A percentile compares a stretch with the other conserved stretches of the same genome.
Evolutionary conservation across 169 alveolate species (phyloP).

Genomic region (Plasmodium yoelii): DNA sequence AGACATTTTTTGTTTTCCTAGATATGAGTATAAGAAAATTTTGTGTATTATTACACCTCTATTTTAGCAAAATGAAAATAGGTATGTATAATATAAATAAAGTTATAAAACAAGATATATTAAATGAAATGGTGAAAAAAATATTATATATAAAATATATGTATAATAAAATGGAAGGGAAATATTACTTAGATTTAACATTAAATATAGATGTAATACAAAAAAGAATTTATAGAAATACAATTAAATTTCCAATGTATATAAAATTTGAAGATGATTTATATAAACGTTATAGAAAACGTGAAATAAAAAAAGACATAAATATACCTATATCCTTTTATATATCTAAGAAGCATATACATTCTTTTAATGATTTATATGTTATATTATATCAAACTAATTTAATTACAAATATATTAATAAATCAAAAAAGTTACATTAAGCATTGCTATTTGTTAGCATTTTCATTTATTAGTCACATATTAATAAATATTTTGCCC

Average conservation of each 20-base stretch:
- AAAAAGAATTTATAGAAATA: constrained; percentile 30
- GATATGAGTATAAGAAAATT: constrained; percentile 73
- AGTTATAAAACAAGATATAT: constrained; percentile 38
- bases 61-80: constrained; percentile 59
- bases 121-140: constrained; percentile 65
- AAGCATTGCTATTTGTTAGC: constrained; percentile 68
- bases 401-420: constrained; percentile 62
- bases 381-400: constrained; percentile 64
- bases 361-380: constrained; percentile 36
- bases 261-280: constrained; percentile 48
- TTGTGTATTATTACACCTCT: constrained; percentile 55
- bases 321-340: constrained; percentile 70
- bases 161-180: constrained; percentile 59
- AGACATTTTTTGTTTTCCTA: constrained; percentile 48
- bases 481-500: constrained; percentile 57
- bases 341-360: constrained; percentile 37
- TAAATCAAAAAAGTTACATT: constrained; percentile 71
- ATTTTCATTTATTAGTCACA: constrained; percentile 53
- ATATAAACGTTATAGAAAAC: constrained; percentile 35
- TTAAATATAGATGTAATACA: constrained; percentile 35
- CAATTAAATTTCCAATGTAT: constrained; percentile 59
- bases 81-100: constrained; percentile 51
- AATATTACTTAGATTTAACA: constrained; percentile 21
- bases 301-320: constrained; percentile 65
- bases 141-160: constrained; percentile 43